A percentile compares a stretch with the other conserved stretches of the same genome.
phyloP scores from a whole-genome alignment of 306 rosid species.

The Glycyrrhiza uralensis region DNA sequence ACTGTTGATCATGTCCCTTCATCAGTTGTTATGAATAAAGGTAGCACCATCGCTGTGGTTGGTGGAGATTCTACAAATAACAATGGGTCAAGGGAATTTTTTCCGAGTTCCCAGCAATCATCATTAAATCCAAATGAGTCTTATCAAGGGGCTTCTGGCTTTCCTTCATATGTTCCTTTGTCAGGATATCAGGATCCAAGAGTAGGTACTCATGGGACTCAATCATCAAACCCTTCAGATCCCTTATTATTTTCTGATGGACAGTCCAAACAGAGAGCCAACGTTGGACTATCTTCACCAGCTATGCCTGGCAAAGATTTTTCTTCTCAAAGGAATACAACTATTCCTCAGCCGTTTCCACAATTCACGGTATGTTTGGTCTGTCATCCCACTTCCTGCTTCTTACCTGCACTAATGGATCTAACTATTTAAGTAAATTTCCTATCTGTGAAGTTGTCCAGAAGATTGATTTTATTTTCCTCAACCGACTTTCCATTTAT shows the following conservation, averaged over 20 bases:
- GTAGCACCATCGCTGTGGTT: neutral
- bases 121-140: slow-evolving; percentile 26
- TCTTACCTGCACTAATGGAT: neutral
- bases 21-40: slow-evolving; percentile 20
- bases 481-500: neutral
- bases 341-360: slow-evolving; percentile 30
- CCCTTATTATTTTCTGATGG: slow-evolving; percentile 21
- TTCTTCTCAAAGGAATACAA: slow-evolving; percentile 25
- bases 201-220: slow-evolving; percentile 19
- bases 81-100: slow-evolving; percentile 13
- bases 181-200: slow-evolving; percentile 35
- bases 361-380: slow-evolving; percentile 32
- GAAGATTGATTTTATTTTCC: neutral
- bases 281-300: slow-evolving; percentile 28
- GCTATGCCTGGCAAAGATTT: slow-evolving; percentile 26
- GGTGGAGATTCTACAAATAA: slow-evolving; percentile 17
- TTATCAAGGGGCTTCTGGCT: slow-evolving; percentile 34
- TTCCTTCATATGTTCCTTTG: slow-evolving; percentile 23
- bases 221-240: slow-evolving; percentile 17
- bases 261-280: slow-evolving; percentile 28
- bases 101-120: slow-evolving; percentile 22
- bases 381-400: neutral
- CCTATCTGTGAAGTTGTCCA: neutral
- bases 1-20: slow-evolving; percentile 24
- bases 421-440: neutral